These are phyloP conservation scores for Pontederia crassipes DNA, from an alignment of 176 grass and related monocot species.

Conservation along the genomic window DNA sequence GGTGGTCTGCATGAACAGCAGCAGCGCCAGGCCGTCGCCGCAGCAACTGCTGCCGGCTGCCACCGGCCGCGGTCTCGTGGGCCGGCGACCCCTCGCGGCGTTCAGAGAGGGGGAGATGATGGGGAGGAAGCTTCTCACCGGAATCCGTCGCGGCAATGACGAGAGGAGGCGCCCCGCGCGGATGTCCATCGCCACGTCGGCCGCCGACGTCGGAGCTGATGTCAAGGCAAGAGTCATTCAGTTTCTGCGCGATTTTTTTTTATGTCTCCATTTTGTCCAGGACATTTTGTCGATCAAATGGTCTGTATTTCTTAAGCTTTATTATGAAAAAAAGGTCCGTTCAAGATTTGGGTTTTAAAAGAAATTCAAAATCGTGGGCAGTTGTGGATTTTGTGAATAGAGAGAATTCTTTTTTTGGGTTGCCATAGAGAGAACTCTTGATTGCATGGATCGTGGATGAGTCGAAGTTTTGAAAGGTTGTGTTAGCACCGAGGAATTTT, in stretches of 20 bases:
- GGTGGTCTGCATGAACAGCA: slow-evolving; percentile 1
- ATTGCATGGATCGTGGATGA: too few species aligned
- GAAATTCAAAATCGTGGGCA: too few species aligned
- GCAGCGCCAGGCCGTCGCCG: too few species aligned
- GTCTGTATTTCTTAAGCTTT: too few species aligned
- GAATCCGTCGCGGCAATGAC: background rate
- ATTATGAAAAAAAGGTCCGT: too few species aligned
- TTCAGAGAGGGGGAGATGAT: slow-evolving; percentile 2
- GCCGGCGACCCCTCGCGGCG: background rate
- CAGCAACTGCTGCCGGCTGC: background rate
- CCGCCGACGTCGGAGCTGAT: background rate
- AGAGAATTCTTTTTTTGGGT: too few species aligned
- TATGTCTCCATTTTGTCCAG: background rate
- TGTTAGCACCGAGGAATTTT: background rate
- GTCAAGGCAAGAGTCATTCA: background rate
- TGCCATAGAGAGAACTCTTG: too few species aligned
- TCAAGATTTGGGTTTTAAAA: too few species aligned
- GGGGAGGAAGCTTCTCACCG: background rate
- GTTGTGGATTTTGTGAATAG: too few species aligned
- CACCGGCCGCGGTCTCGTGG: background rate
- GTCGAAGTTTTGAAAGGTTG: too few species aligned
- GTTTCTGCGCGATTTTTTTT: background rate
- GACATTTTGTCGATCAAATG: too few species aligned
- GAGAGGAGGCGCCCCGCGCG: background rate
- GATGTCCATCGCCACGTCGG: background rate